Percentiles rank a stretch among this genome's conserved stretches.
These are phyloP conservation scores for Naganishia liquefaciens DNA, from an alignment of 1,284 basidiomycete genomes.

Conservation along the genomic window DNA sequence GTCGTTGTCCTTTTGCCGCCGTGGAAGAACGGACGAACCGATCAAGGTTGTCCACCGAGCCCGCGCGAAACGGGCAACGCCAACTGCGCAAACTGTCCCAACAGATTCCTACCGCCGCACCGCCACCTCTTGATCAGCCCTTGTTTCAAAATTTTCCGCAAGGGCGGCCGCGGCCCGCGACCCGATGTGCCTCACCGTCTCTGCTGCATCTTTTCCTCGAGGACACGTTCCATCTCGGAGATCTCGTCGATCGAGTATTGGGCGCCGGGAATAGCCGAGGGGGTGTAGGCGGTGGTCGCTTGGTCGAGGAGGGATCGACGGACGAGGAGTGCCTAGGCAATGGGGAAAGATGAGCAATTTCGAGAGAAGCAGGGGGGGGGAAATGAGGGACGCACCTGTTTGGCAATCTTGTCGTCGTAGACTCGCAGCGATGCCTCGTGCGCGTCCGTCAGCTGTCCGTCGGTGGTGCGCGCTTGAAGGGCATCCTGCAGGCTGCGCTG, in stretches of 20 bases:
- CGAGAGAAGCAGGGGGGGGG: neutral
- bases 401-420: slow-evolving; percentile 6
- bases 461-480: neutral
- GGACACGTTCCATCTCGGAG: neutral
- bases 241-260: slow-evolving; percentile 10
- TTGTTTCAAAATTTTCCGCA: neutral
- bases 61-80: neutral
- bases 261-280: neutral
- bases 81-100: slow-evolving; percentile 8
- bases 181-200: neutral
- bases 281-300: slow-evolving; percentile 7
- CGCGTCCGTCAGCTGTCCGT: neutral
- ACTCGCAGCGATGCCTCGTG: neutral
- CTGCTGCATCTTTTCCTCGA: slow-evolving; percentile 2
- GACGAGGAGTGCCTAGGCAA: neutral
- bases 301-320: slow-evolving; percentile 11
- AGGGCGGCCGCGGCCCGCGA: neutral
- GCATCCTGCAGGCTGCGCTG: neutral
- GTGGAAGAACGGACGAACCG: too few species aligned
- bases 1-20: too few species aligned
- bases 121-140: neutral
- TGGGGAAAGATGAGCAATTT: neutral
- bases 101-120: neutral
- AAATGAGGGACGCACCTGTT: neutral
- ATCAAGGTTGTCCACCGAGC: neutral